Evolutionary conservation across 2,329 filamentous ascomycete genomes (phyloP).

Genomic region (Aspergillus sp.): DNA sequence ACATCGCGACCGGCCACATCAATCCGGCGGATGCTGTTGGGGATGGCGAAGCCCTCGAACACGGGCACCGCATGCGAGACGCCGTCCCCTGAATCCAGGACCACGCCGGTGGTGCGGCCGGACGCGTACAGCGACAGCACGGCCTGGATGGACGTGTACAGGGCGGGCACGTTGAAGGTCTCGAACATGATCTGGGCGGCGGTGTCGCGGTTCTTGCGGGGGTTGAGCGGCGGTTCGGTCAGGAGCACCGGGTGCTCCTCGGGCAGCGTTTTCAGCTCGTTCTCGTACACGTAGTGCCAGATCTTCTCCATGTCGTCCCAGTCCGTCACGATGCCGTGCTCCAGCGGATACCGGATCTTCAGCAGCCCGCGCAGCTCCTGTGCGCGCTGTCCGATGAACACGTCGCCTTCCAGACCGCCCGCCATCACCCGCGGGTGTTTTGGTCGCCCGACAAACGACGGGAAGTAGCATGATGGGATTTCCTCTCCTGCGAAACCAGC

Average conservation of each 20-base stretch:
- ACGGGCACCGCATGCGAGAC: conserved; percentile 97
- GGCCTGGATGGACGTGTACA: conserved; percentile 96
- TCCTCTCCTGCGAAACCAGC: conserved; percentile 97
- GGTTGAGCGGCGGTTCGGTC: conserved; percentile 94
- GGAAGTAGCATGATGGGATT: conserved; percentile 93
- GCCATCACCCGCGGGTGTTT: conserved; percentile 94
- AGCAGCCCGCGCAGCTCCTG: conserved; percentile 87
- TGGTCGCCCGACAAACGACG: conserved; percentile 92
- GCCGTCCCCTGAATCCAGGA: conserved; percentile 91
- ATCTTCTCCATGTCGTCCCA: conserved; percentile 99
- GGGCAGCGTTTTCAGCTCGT: conserved; percentile 92
- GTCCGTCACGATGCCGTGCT: conserved; percentile 97
- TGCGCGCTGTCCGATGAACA: conserved; percentile 92
- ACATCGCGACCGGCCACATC: conserved; percentile 96
- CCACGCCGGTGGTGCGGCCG: conserved; percentile 91
- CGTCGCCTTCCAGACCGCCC: conserved; percentile 93
- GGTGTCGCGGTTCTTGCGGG: conserved; percentile 90
- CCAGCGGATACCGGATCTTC: conserved; percentile 93
- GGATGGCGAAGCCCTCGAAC: conserved; percentile 96
- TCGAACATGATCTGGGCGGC: conserved; percentile 98
- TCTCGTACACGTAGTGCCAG: conserved; percentile 96
- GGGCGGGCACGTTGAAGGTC: conserved; percentile 94
- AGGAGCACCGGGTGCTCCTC: conserved; percentile 98
- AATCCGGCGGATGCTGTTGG: conserved; percentile 90
- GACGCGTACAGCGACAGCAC: conserved; percentile 95